Base-by-base conservation (phyloP, 345 rosid species). In the Orychophragmus violaceus region DNA sequence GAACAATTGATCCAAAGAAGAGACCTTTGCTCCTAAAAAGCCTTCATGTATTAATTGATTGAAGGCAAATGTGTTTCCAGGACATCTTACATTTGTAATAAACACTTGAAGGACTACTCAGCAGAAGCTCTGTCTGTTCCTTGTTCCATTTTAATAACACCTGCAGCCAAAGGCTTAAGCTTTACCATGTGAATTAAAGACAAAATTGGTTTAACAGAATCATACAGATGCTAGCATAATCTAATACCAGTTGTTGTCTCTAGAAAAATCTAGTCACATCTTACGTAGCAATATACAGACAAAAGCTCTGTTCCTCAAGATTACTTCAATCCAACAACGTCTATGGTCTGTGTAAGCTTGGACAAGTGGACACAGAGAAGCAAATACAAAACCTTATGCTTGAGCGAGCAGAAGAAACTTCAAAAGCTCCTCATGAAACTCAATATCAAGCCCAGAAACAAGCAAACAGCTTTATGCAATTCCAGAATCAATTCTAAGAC, bases 61-160 rank as follows among this genome's bases (percentile, higher is more conserved):
- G 0, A 64, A 37, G 54, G 33, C 71, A 50, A 65, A 28, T 58
- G 39, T 37, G 3, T 37, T 21, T 41, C 22, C 75, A 41, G 12
- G 29, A 51, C 37, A 54, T 44, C 29, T 52, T 42, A 62, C 39
- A 62, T 32, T 42, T 23, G 54, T 42, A 60, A 62, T 23, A 62
- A 70, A 70, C 62, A 61, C 41, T 55, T 33, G 14, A 45, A 63
- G 24, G 59, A 35, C 58, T 35, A 55, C 27, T 55, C 59, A 55
- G 49, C n/a, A 45, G 42, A 33, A 46, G 33, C 64, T 71, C 64
- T 35, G 4, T 37, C 18, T 57, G 51, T 45, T 63, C 55, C 64
- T 24, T 19, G 33, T 14, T 72, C 59, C 45, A 48, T 23, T 58
- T 37, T 14, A 21, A 48, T 3, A 46, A 12, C 61, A 65, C 28